These are phyloP conservation scores for Phytomonas sp. DNA, from an alignment of 208 protist genomes.

Conservation along the genomic window DNA sequence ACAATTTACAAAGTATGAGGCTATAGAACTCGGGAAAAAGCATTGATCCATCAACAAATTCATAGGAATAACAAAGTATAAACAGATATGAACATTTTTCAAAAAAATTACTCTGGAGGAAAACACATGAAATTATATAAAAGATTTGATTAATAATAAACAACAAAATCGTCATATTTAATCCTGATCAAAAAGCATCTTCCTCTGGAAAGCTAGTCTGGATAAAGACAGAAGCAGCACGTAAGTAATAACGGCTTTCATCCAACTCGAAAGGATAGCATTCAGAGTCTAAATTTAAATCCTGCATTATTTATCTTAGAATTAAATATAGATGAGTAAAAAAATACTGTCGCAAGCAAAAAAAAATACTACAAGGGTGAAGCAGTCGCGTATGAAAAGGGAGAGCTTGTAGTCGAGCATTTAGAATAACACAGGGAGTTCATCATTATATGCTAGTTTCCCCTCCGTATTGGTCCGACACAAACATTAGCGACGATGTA, in stretches of 20 bases:
- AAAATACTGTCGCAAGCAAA: too few species aligned
- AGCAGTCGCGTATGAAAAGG: too few species aligned
- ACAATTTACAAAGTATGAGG: too few species aligned
- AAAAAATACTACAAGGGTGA: too few species aligned
- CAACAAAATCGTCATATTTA: constrained; percentile 5
- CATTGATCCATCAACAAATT: too few species aligned
- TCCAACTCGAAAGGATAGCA: neutral
- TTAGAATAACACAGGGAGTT: too few species aligned
- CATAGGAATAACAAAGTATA: constrained; percentile 1
- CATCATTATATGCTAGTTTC: too few species aligned
- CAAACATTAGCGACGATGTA: too few species aligned
- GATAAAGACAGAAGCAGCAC: neutral
- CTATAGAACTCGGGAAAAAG: too few species aligned
- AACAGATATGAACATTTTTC: constrained; percentile 7
- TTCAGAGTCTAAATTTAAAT: neutral
- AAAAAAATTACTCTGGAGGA: neutral
- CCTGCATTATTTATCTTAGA: neutral
- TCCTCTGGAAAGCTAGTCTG: neutral
- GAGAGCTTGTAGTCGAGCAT: too few species aligned
- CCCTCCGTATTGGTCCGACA: too few species aligned
- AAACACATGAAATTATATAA: constrained; percentile 4
- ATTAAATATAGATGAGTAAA: constrained; percentile 2
- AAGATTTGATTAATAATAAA: constrained; percentile 1
- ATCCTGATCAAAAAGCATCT: neutral
- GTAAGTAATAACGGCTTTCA: constrained; percentile 3